These are phyloP conservation scores for Hymenoscyphus linearis DNA, from an alignment of 2,329 filamentous ascomycete genomes.

Conservation along the genomic window DNA sequence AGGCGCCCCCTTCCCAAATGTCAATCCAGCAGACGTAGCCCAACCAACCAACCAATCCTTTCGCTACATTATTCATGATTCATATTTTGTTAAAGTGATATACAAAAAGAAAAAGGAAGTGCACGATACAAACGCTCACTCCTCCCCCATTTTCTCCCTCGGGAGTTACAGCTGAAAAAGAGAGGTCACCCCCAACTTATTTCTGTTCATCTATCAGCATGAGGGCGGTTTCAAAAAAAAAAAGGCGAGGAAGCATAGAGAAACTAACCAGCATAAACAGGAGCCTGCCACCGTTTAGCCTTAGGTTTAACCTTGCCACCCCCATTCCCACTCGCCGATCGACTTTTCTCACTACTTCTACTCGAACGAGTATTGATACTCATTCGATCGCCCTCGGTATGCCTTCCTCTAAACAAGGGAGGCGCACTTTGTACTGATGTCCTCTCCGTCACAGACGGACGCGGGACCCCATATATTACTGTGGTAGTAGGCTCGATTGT, in stretches of 20 bases:
- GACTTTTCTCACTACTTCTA: slow-evolving; percentile 29
- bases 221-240: background rate
- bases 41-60: too few species aligned
- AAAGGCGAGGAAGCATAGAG: background rate
- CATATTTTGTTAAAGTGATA: background rate
- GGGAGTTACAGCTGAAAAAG: background rate
- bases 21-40: background rate
- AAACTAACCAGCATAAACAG: slow-evolving; percentile 35
- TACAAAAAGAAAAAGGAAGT: background rate
- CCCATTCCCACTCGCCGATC: slow-evolving; percentile 24
- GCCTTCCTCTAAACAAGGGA: background rate
- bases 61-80: background rate
- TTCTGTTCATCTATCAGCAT: slow-evolving; percentile 4
- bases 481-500: slow-evolving; percentile 12
- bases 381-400: slow-evolving; percentile 12
- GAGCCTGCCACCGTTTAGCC: slow-evolving; percentile 38
- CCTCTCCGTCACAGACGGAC: slow-evolving; percentile 10
- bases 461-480: slow-evolving; percentile 20
- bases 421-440: slow-evolving; percentile 8
- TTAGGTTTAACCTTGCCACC: slow-evolving; percentile 29
- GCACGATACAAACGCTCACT: background rate
- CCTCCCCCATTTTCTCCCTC: background rate
- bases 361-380: slow-evolving; percentile 25
- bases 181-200: slow-evolving; percentile 7
- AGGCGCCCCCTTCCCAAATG: background rate